Evolutionary conservation across 2,329 filamentous ascomycete genomes (phyloP).

Genomic region (Cryphonectria parasitica): DNA sequence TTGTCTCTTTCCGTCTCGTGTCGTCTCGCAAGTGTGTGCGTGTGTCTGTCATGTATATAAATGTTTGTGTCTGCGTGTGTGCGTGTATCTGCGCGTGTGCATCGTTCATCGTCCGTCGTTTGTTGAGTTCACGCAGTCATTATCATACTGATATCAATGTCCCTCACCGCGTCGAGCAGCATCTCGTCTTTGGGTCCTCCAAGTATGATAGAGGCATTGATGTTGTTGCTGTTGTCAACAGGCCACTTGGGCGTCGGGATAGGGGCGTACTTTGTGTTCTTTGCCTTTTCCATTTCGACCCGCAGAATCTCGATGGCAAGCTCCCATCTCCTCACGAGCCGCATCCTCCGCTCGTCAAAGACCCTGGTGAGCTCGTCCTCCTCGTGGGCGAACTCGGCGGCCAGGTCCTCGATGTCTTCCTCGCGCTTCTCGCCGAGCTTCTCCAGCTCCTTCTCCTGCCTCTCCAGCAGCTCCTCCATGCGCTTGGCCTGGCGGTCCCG

Average conservation of each 20-base stretch:
- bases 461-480: slow-evolving; percentile 61
- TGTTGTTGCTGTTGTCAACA: slow-evolving; percentile 32
- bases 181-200: slow-evolving; percentile 18
- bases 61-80: no score
- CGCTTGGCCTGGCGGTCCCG: slow-evolving; percentile 66
- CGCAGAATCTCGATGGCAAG: slow-evolving; percentile 57
- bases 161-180: slow-evolving; percentile 20
- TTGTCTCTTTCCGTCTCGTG: neutral
- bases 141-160: slow-evolving; percentile 7
- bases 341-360: slow-evolving; percentile 50
- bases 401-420: slow-evolving; percentile 53
- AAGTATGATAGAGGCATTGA: slow-evolving; percentile 22
- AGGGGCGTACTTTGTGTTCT: slow-evolving; percentile 48
- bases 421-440: slow-evolving; percentile 50
- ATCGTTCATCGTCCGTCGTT: neutral
- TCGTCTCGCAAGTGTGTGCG: neutral
- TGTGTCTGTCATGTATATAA: neutral
- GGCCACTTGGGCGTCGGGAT: slow-evolving; percentile 48
- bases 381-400: slow-evolving; percentile 52
- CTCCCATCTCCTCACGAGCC: slow-evolving; percentile 55
- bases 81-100: neutral
- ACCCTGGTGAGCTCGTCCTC: slow-evolving; percentile 50
- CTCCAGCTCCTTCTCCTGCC: slow-evolving; percentile 57
- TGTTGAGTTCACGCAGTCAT: slow-evolving; percentile 6
- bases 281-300: slow-evolving; percentile 53